phyloP scores from a whole-genome alignment of 192 early-diverging fungal species.

The Gigaspora rosea region DNA sequence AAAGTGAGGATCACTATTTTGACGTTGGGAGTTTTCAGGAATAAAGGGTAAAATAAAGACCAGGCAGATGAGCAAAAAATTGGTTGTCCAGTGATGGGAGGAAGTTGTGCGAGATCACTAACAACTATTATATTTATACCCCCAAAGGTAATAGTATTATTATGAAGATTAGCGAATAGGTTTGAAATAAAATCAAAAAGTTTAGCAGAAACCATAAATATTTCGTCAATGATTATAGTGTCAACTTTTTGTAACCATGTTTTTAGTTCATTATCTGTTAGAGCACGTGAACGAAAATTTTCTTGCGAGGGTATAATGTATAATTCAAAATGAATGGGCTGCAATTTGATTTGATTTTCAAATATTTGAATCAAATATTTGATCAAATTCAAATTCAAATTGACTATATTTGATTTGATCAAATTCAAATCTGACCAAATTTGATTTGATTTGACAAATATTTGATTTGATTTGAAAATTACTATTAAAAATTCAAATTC shows the following conservation, averaged over 20 bases:
- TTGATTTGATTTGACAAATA: too few species aligned
- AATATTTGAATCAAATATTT: too few species aligned
- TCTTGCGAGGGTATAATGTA: not conserved
- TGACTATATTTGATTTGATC: too few species aligned
- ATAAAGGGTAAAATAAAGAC: not conserved
- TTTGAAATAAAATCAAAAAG: slow-evolving; percentile 3
- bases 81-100: not conserved
- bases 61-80: not conserved
- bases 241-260: slow-evolving; percentile 6
- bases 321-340: slow-evolving; percentile 4
- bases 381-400: too few species aligned
- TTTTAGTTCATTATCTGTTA: not conserved
- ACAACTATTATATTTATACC: slow-evolving; percentile 4
- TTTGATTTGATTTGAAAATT: too few species aligned
- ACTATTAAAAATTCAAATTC: too few species aligned
- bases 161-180: not conserved
- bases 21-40: not conserved
- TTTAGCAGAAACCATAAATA: slow-evolving; percentile 4
- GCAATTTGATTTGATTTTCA: too few species aligned
- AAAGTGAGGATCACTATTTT: not conserved
- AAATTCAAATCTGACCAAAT: too few species aligned
- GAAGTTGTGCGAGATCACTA: not conserved
- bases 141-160: not conserved
- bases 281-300: not conserved
- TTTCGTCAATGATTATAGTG: slow-evolving; percentile 8